phyloP scores from a whole-genome alignment of 345 rosid species.

The Lepidium africanum region DNA sequence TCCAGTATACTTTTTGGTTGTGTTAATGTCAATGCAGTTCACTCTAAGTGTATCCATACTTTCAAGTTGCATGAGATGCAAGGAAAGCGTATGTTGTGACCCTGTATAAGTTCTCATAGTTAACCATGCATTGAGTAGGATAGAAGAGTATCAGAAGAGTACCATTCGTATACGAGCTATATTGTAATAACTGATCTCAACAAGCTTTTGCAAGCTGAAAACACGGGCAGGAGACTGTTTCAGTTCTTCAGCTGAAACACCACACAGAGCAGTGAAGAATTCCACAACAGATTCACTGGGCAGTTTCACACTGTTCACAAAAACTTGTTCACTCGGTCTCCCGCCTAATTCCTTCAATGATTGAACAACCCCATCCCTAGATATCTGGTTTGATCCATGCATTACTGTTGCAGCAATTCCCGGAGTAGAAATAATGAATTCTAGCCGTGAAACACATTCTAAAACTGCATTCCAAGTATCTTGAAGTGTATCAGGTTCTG shows the following conservation, averaged over 20 bases:
- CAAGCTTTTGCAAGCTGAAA: slow-evolving; percentile 97
- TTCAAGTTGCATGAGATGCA: slow-evolving; percentile 9
- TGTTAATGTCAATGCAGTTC: not conserved
- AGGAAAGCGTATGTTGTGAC: not conserved
- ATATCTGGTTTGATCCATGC: slow-evolving; percentile 97
- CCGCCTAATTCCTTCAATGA: slow-evolving; percentile 88
- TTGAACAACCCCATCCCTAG: slow-evolving; percentile 91
- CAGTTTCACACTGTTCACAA: slow-evolving; percentile 81
- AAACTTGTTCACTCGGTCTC: slow-evolving; percentile 91
- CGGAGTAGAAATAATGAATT: slow-evolving; percentile 82
- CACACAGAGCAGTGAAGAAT: slow-evolving; percentile 93
- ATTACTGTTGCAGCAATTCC: slow-evolving; percentile 88
- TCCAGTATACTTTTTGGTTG: not conserved
- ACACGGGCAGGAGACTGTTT: slow-evolving; percentile 98
- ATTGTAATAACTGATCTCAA: slow-evolving; percentile 98
- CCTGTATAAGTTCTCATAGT: not conserved
- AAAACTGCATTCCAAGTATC: slow-evolving; percentile 99
- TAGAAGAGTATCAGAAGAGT: slow-evolving; percentile 25
- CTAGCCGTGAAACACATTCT: slow-evolving; percentile 98
- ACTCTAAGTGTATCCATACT: slow-evolving; percentile 11
- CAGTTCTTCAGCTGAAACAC: slow-evolving; percentile 94
- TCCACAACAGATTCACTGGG: slow-evolving; percentile 93
- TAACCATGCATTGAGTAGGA: slow-evolving; percentile 14
- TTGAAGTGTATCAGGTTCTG: slow-evolving; percentile 69
- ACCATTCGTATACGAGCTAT: slow-evolving; percentile 98